Conservation (phyloP, 805 yeast species). For the Ogataea paradorogensis region DNA sequence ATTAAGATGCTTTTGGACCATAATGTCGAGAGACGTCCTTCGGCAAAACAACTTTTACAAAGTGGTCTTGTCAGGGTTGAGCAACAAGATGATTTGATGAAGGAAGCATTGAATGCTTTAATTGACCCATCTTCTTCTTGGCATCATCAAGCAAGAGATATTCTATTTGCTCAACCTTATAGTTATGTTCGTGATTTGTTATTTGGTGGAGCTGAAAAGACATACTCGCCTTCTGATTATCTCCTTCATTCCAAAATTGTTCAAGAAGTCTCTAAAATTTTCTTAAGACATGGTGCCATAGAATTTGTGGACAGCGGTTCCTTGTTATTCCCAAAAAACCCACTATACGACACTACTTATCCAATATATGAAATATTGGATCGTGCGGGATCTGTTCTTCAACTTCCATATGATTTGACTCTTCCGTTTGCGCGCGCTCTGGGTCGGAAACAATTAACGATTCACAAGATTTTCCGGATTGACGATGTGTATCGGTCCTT, state of each 20-base stretch:
- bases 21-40: constrained; percentile 73
- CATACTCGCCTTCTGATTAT: constrained; percentile 41
- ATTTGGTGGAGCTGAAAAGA: constrained; percentile 53
- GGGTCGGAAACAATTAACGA: constrained; percentile 56
- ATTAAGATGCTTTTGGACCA: constrained; percentile 70
- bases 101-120: constrained; percentile 80
- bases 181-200: constrained; percentile 80
- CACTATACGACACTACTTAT: constrained; percentile 60
- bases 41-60: constrained; percentile 69
- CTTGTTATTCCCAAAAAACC: constrained; percentile 75
- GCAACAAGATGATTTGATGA: constrained; percentile 84
- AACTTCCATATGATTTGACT: constrained; percentile 85
- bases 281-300: constrained; percentile 82
- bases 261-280: constrained; percentile 57
- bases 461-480: constrained; percentile 64
- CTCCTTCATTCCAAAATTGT: constrained; percentile 60
- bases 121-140: constrained; percentile 92
- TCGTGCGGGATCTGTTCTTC: constrained; percentile 81
- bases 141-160: constrained; percentile 88
- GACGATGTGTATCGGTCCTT: constrained; percentile 80
- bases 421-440: constrained; percentile 85
- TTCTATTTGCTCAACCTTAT: constrained; percentile 81
- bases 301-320: constrained; percentile 60
- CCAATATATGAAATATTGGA: constrained; percentile 80
- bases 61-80: constrained; percentile 86